phyloP scores from a whole-genome alignment of 1,284 basidiomycete genomes.

The Ustilago lituana region DNA sequence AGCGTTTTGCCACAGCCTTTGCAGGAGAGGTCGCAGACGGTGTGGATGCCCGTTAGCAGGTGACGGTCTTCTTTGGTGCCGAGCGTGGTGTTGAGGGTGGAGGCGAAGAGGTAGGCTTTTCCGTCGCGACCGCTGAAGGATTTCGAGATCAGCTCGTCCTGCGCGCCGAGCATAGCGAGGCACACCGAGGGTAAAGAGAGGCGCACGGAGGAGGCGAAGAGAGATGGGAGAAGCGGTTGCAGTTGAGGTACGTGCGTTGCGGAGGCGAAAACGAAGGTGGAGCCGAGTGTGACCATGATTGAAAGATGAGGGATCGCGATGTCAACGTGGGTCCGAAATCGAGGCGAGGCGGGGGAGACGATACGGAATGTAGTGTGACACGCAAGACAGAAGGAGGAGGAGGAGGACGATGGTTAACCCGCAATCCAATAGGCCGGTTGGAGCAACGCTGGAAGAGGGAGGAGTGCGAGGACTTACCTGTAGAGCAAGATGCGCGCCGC shows the following conservation, averaged over 20 bases:
- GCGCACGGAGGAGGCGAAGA: background rate
- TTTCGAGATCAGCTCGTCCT: conserved; percentile 86
- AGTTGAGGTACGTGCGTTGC: no score
- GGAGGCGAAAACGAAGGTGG: no score
- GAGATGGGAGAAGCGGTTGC: no score
- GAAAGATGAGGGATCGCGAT: background rate
- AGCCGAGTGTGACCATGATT: no score
- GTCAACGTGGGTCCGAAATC: no score
- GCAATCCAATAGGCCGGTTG: background rate
- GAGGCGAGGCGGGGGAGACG: no score
- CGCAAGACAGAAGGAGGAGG: no score
- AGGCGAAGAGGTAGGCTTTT: conserved; percentile 81
- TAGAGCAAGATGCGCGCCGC: conserved; percentile 57
- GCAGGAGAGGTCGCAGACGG: conserved; percentile 80
- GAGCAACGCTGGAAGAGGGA: no score
- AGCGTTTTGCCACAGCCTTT: conserved; percentile 79
- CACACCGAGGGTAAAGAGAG: no score
- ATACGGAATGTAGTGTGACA: no score
- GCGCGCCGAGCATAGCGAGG: no score
- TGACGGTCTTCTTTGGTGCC: conserved; percentile 80
- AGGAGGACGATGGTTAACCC: no score
- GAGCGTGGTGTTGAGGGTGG: conserved; percentile 78
- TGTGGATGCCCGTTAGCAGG: conserved; percentile 82
- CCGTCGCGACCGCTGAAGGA: conserved; percentile 85
- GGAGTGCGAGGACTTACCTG: conserved; percentile 49